These are phyloP conservation scores for Debaryomyces singareniensis DNA, from an alignment of 1,139 yeast species.

Conservation along the genomic window DNA sequence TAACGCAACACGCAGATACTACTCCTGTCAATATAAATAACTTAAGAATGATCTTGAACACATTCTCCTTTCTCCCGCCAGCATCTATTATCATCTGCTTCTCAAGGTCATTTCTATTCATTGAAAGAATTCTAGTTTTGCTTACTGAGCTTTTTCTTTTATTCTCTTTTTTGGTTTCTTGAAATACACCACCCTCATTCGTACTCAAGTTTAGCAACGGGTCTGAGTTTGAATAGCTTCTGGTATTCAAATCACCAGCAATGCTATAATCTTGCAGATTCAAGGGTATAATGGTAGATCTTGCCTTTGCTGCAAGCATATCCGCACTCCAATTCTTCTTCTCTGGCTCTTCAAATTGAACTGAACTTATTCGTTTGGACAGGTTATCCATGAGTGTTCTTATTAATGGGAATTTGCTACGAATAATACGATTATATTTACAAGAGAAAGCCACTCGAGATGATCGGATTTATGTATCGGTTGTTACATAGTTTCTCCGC, in stretches of 20 bases:
- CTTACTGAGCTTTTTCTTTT: not conserved
- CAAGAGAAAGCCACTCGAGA: too few species aligned
- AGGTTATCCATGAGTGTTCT: too few species aligned
- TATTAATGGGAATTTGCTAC: too few species aligned
- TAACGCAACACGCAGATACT: conserved; percentile 29
- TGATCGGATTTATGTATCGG: too few species aligned
- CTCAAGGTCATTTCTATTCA: conserved; percentile 30
- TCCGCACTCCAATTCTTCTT: too few species aligned
- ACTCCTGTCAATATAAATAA: conserved; percentile 21
- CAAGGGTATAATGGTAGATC: conserved; percentile 3
- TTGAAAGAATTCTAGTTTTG: conserved; percentile 9
- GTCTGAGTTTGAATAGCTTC: not conserved
- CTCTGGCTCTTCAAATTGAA: too few species aligned
- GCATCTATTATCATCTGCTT: conserved; percentile 34
- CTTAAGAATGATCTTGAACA: conserved; percentile 27
- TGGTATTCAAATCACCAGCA: conserved; percentile 2
- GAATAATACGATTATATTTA: too few species aligned
- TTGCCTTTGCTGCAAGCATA: conserved; percentile 4
- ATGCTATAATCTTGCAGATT: not conserved
- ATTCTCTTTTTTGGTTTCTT: conserved; percentile 1
- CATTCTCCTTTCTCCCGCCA: conserved; percentile 32
- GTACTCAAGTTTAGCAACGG: not conserved
- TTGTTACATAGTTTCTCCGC: too few species aligned
- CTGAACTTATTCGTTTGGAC: too few species aligned
- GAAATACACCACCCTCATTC: conserved; percentile 1